Base-by-base conservation (phyloP, 2,329 filamentous ascomycete genomes). In the Lachnellula occidentalis region DNA sequence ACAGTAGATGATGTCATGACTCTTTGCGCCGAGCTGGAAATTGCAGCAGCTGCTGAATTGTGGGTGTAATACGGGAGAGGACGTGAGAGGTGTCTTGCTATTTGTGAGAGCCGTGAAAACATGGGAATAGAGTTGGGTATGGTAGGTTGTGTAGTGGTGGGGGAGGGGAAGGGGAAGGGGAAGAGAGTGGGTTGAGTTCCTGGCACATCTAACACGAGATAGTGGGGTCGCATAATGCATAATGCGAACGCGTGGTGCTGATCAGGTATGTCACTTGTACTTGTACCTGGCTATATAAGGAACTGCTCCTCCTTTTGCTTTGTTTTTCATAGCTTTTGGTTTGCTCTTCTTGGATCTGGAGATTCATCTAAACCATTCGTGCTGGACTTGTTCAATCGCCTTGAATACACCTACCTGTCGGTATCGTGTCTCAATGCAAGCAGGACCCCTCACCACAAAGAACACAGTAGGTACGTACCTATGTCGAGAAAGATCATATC, bases 41-140 rank as follows among this genome's bases (percentile, higher is more conserved):
- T 34, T 4, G 51, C 51, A 17, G 63, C 64, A 17, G 63, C 64
- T 11, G 65, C 64, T 39, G 66, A 69, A 8, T 34, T 71, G 64
- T 81, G 77, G 24, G 76, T 73, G 69, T 78, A 79, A 63, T 78
- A 79, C n/a, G 81, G 78, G 6, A 80, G 69, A 54, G 85, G 80
- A 62, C 79, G 79, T 48, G 81, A 78, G 59, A 95, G 73, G 70
- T 95, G 90, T 68, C 86, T 81, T 57, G 84, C 78, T 58, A 95
- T 70, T 69, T 90, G 88, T 49, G 80, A 84, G 54, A 95, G 71
- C 63, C 91, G 83, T 58, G 81, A 80, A 73, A 92, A 86, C 91
- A 96, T 95, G 50, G 36, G 14, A 37, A 21, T 24, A 19, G n/a
- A 27, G 27, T 31, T 31, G 27, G 19, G 36, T 14, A 43, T 27